Base-by-base conservation (phyloP, 768 basidiomycete genomes). In the Imleria badia region DNA sequence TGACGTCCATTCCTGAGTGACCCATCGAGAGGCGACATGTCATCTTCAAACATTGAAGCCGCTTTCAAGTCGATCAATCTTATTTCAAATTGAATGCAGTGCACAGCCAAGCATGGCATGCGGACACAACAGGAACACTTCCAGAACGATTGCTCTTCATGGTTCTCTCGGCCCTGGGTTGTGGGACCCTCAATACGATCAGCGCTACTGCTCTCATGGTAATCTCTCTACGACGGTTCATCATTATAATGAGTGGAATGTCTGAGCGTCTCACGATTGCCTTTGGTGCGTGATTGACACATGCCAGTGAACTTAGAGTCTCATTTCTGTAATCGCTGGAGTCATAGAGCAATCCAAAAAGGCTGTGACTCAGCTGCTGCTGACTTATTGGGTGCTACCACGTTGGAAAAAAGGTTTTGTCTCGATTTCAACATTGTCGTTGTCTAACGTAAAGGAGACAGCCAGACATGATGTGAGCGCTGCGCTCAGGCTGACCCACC, bases 401-500 rank as follows among this genome's bases (percentile, higher is more conserved):
- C 29, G 33, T 20, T 45, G 41, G 34, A 8, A 38, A 30, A 17
- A 56, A 38, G 1, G 9, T 5, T 15, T 34, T 17, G 23, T 9
- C 23, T 19, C 48, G 35, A 34, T 52, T 6, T 44, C 1, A 52
- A 22, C 11, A 40, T 41, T 30, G 11, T 19, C 50, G 23, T 44
- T 31, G 29, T 30, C 35, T 45, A 26, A 55, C 59, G 47, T 60
- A 59, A 59, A 38, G 5, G 20, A 35, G 29, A 45, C 29, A 12
- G 17, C 31, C n/a, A 11, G 45, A 15, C 40, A 33, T 23, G 2
- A 41, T 26, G 17, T 12, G 13, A 39, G n/a, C 34, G n/a, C 39
- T 38, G 39, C 45, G 11, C 26, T n/a, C n/a, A n/a, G n/a, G n/a
- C n/a, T 20, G 35, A 45, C 48, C 47, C 59, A 60, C 58, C 11